Conservation (phyloP, 2,329 filamentous ascomycete genomes). For the Diaporthe humulicola region DNA sequence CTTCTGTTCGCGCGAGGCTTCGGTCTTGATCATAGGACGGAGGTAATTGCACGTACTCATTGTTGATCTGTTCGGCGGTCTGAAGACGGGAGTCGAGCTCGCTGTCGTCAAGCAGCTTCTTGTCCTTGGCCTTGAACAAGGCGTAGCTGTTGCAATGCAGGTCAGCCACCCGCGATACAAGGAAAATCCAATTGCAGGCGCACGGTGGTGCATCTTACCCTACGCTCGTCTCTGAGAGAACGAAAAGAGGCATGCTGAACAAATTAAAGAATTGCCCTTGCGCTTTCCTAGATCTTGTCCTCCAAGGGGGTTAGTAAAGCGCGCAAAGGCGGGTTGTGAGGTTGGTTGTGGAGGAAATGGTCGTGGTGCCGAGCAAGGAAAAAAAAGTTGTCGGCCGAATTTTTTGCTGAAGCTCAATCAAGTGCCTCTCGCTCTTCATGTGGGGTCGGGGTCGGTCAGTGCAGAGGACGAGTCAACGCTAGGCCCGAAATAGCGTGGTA, state of each 20-base stretch:
- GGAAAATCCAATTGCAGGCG: constrained; percentile 5
- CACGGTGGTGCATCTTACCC: constrained; percentile 62
- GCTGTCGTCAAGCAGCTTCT: constrained; percentile 89
- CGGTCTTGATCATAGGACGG: background rate
- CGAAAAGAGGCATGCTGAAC: constrained; percentile 85
- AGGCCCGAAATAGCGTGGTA: background rate
- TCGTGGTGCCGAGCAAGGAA: constrained; percentile 30
- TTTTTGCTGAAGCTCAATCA: constrained; percentile 37
- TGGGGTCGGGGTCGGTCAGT: constrained; percentile 39
- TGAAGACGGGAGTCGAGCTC: constrained; percentile 81
- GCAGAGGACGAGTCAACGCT: constrained; percentile 16
- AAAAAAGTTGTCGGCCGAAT: constrained; percentile 38
- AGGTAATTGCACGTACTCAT: constrained; percentile 73
- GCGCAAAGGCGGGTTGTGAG: constrained; percentile 35
- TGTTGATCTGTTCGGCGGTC: constrained; percentile 86
- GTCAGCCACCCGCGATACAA: constrained; percentile 34
- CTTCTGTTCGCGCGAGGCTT: background rate
- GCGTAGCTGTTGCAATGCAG: constrained; percentile 79
- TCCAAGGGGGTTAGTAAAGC: constrained; percentile 44
- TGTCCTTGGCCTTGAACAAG: constrained; percentile 98
- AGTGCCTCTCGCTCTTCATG: constrained; percentile 31
- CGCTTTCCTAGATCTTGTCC: constrained; percentile 39
- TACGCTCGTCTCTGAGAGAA: constrained; percentile 93
- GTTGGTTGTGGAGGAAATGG: constrained; percentile 31
- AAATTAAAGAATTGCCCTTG: constrained; percentile 39